Evolutionary conservation across 139 green algal species (phyloP), one percentile per base, ranked within the genome.

Genomic region (Eudorina sp.): DNA sequence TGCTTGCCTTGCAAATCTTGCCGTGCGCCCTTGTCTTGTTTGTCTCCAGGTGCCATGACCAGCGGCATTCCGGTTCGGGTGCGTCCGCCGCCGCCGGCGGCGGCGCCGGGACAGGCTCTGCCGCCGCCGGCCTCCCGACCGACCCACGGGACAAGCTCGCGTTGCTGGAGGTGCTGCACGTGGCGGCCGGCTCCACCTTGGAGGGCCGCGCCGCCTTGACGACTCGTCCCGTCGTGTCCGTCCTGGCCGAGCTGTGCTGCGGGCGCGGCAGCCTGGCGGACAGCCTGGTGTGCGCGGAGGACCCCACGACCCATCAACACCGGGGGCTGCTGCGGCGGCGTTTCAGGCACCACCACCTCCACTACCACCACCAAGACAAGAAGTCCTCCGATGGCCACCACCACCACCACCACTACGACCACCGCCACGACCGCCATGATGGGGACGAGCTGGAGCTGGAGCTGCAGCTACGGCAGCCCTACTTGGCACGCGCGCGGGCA

Each of bases 151-250:
- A 86, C 43, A 36, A 77, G 62, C n/a, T 77, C n/a, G 62, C 62
- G 41, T 62, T 86, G 41, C 41, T 86, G 62, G 80, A 86, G 80
- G 80, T 68, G 5, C 36, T 86, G 53, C 43, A 77, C 19, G 80
- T 86, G 62, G 80, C 62, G 41, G 80, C 62, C 4, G 25, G 40
- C 25, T 41, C 62, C 11, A 6, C n/a, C 23, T 29, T n/a, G 62
- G 60, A 53, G 29, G 79, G 79, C 21, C 80, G 80, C 3, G 62
- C n/a, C 11, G 62, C 62, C 27, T 43, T 78, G 38, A 78, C 62
- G 14, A 1, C 3, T 8, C 23, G 7, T n/a, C 3, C 80, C 27
- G 43, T 86, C 27, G 45, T 86, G 43, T 13, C 4, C 23, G 62
- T 68, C 19, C 46, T 86, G 18, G 43, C n/a, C 25, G 80, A 77